Evolutionary conservation across 2,329 filamentous ascomycete genomes (phyloP).

Genomic region (Monosporascus ibericus): DNA sequence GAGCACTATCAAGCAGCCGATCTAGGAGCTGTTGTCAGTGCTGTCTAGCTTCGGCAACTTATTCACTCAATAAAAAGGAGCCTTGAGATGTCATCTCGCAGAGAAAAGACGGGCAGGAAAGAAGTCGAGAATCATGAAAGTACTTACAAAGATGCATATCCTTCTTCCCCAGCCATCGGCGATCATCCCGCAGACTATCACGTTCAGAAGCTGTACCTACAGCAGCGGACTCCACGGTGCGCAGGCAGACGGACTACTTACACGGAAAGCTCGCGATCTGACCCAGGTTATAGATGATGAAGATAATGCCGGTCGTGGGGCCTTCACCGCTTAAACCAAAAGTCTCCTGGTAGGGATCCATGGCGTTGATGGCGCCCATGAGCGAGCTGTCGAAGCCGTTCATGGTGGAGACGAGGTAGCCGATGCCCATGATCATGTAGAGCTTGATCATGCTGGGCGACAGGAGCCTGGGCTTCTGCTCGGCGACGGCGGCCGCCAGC

Average conservation of each 20-base stretch:
- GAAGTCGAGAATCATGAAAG: too few relatives aligned
- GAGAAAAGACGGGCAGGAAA: too few relatives aligned
- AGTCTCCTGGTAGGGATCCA: conserved; percentile 41
- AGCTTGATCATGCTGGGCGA: conserved; percentile 29
- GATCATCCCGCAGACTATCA: conserved; percentile 38
- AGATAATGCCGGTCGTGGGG: conserved; percentile 39
- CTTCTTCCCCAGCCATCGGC: conserved; percentile 48
- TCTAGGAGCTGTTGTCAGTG: neutral
- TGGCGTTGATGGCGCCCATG: conserved; percentile 45
- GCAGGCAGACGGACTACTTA: conserved; percentile 4
- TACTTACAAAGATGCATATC: conserved; percentile 42
- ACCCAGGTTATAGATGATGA: conserved; percentile 44
- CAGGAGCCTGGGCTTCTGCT: conserved; percentile 28
- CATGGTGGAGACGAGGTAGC: conserved; percentile 41
- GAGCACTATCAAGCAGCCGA: conserved; percentile 46
- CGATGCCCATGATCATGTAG: conserved; percentile 32
- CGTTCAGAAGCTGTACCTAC: neutral
- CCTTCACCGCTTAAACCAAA: conserved; percentile 42
- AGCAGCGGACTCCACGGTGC: neutral
- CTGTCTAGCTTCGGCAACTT: too few relatives aligned
- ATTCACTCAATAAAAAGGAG: too few relatives aligned
- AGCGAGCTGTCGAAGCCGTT: conserved; percentile 55
- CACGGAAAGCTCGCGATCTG: conserved; percentile 45
- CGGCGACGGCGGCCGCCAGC: conserved; percentile 27
- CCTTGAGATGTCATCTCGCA: too few relatives aligned